phyloP scores from a whole-genome alignment of 768 basidiomycete species.

The Amanita thiersii region DNA sequence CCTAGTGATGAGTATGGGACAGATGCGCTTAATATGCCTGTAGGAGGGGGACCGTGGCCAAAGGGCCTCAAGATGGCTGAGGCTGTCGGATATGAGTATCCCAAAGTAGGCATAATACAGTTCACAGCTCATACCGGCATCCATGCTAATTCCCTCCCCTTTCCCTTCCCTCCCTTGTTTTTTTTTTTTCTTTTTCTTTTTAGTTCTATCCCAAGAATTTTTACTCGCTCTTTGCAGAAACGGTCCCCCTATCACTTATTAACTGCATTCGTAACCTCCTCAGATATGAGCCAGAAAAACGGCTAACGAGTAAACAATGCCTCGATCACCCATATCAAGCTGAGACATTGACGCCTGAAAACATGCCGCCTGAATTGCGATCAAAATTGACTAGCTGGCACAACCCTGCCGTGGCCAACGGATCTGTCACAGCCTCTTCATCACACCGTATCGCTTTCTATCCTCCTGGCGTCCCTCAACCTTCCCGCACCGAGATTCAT shows the following conservation, averaged over 20 bases:
- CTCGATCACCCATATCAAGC: slow-evolving; percentile 84
- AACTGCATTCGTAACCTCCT: slow-evolving; percentile 90
- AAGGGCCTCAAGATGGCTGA: slow-evolving; percentile 84
- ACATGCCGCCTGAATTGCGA: slow-evolving; percentile 32
- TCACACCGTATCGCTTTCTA: slow-evolving; percentile 50
- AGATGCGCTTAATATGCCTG: slow-evolving; percentile 55
- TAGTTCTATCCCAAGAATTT: slow-evolving; percentile 64
- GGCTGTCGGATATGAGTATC: slow-evolving; percentile 80
- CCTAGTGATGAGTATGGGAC: slow-evolving; percentile 77
- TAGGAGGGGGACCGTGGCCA: slow-evolving; percentile 87
- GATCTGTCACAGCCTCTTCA: slow-evolving; percentile 37
- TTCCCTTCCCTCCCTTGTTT: not conserved
- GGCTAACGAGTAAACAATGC: slow-evolving; percentile 83
- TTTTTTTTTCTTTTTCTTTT: slow-evolving; percentile 10
- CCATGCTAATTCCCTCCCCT: not conserved
- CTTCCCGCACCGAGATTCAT: slow-evolving; percentile 8
- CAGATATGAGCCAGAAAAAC: slow-evolving; percentile 82
- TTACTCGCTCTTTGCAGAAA: slow-evolving; percentile 67
- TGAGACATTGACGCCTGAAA: slow-evolving; percentile 64
- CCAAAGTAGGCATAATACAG: slow-evolving; percentile 53
- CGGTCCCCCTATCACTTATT: slow-evolving; percentile 71
- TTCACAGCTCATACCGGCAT: slow-evolving; percentile 1
- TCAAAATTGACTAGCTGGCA: slow-evolving; percentile 4
- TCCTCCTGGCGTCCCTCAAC: slow-evolving; percentile 16
- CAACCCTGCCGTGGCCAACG: slow-evolving; percentile 16